Evolutionary conservation across 2,329 filamentous ascomycete genomes (phyloP), one percentile per base, ranked within the genome.

Genomic region (Hymenoscyphus scutula): DNA sequence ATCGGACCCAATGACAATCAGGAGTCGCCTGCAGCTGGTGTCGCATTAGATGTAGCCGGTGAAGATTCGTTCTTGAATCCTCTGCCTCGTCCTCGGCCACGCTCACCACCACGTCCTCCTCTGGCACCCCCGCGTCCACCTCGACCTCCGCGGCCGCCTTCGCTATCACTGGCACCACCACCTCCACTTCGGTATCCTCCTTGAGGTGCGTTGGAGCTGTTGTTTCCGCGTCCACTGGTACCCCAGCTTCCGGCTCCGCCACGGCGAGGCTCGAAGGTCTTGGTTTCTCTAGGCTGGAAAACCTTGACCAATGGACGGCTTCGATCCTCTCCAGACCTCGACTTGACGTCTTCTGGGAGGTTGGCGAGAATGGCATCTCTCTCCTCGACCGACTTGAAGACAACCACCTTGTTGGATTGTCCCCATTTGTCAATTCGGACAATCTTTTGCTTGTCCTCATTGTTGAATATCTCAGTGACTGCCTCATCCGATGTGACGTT

Each of bases 381-480:
- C 57, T 96, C 91, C 69, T 96, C 89, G 2, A 81, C 74, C 2
- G 83, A 90, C 74, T 89, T 86, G 79, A 98, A 98, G 68, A 93
- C 89, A 29, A 91, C 92, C 57, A 97, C 91, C 78, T 89, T 93
- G 79, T 92, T 92, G 65, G 87, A 86, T 72, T 86, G 86, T 41
- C 89, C 89, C 80, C 87, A 90, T 77, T 91, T 93, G 72, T 92
- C 88, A 58, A 94, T 82, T 77, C 88, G 89, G 60, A 85, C 77
- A 67, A 97, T 91, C 79, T 96, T 97, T 34, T 84, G 74, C 73
- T 86, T 88, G 73, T 97, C 92, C 71, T 96, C 91, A 13, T 95
- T 88, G 1, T 86, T 81, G 74, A 99, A 94, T 27, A 97, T 81
- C 37, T 91, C 88, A 62, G 89, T 88, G 41, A 91, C 89, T 64